phyloP scores from a whole-genome alignment of 768 basidiomycete species.

The Imleria badia region DNA sequence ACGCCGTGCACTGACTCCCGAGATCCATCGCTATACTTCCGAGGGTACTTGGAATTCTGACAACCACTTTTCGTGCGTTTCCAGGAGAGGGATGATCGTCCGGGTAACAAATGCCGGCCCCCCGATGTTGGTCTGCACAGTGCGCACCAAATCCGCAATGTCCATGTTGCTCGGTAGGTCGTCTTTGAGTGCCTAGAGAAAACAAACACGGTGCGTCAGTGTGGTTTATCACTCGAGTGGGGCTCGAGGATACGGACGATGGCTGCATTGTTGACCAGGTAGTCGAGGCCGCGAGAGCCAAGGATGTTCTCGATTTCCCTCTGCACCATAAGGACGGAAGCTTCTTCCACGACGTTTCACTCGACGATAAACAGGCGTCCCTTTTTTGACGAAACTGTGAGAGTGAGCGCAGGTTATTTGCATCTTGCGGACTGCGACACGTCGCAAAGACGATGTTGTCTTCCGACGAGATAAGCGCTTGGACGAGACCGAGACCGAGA shows the following conservation, averaged over 20 bases:
- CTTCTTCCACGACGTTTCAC: conserved; percentile 29
- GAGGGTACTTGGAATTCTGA: conserved; percentile 34
- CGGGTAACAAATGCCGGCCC: conserved; percentile 31
- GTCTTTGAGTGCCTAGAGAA: conserved; percentile 15
- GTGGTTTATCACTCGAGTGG: too few species aligned
- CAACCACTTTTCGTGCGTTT: conserved; percentile 31
- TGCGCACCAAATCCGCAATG: conserved; percentile 16
- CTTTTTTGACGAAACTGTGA: too few species aligned
- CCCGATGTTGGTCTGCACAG: conserved; percentile 33
- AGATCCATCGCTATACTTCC: conserved; percentile 34
- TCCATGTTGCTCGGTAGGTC: conserved; percentile 29
- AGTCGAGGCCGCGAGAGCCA: conserved; percentile 29
- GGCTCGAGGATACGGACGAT: conserved; percentile 31
- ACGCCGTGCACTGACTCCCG: conserved; percentile 29
- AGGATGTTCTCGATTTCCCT: conserved; percentile 8
- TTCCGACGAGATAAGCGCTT: conserved; percentile 22
- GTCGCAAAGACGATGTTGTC: conserved; percentile 23
- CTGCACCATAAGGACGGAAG: background rate
- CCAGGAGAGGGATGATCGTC: conserved; percentile 33
- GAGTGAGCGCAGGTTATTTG: too few species aligned
- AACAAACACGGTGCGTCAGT: background rate
- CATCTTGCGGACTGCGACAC: too few species aligned
- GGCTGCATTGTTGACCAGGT: conserved; percentile 36
- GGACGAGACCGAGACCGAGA: conserved; percentile 1
- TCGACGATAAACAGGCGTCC: conserved; percentile 14